Percentiles rank a stretch among this genome's conserved stretches.
Conservation (phyloP, 768 basidiomycete species). For the Scleroderma bovista region DNA sequence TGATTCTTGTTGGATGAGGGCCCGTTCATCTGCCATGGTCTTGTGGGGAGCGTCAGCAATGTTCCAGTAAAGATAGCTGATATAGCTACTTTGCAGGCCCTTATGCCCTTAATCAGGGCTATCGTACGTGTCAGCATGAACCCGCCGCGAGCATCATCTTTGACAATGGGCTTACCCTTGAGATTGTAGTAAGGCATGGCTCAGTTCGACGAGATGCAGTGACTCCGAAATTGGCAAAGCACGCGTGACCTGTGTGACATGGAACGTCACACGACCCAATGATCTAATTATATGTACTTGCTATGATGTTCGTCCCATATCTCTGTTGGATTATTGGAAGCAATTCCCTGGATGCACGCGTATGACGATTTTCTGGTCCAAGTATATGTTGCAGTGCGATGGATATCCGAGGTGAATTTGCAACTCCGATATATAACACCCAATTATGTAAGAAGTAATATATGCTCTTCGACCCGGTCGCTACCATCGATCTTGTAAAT, state of each 20-base stretch:
- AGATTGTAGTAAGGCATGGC: conserved; percentile 81
- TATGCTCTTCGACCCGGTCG: background rate
- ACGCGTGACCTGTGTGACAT: background rate
- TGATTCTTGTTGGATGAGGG: conserved; percentile 94
- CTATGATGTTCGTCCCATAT: no score
- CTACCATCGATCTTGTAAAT: background rate
- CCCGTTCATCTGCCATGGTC: conserved; percentile 98
- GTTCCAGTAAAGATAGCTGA: conserved; percentile 13
- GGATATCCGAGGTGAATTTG: no score
- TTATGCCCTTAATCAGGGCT: conserved; percentile 98
- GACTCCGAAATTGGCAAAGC: background rate
- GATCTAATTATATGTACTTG: background rate
- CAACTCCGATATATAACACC: conserved; percentile 2
- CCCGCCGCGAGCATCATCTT: conserved; percentile 1
- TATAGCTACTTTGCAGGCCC: conserved; percentile 81
- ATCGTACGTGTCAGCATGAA: conserved; percentile 20
- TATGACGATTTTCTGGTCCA: no score
- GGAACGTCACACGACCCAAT: background rate
- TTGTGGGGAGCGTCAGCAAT: conserved; percentile 31
- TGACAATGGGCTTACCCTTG: conserved; percentile 50
- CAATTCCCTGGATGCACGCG: no score
- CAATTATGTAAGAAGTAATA: background rate
- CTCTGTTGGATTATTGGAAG: no score
- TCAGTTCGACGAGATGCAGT: background rate
- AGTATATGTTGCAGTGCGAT: no score